Evolutionary conservation across 139 green algal genomes (phyloP).

Genomic region (Chlamydomonas schloesseri): DNA sequence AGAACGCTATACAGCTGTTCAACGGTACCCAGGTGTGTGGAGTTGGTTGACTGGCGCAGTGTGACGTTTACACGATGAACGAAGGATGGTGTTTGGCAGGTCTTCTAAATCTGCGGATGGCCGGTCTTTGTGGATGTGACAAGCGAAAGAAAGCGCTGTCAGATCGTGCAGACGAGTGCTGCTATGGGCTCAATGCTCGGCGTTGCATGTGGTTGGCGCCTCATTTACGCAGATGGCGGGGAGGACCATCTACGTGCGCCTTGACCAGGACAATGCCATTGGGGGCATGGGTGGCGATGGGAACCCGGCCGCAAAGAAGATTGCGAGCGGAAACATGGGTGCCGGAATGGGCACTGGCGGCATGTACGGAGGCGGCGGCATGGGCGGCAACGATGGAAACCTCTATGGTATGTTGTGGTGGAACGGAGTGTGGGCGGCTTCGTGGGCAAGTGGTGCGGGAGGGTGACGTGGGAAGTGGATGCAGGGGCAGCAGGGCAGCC

Average conservation of each 20-base stretch:
- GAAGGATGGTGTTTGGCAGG: too few relatives aligned
- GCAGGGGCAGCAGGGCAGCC: too few relatives aligned
- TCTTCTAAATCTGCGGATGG: too few relatives aligned
- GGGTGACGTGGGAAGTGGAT: too few relatives aligned
- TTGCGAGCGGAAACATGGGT: conserved; percentile 37
- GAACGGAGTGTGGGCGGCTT: background rate
- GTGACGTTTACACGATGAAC: too few relatives aligned
- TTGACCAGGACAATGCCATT: conserved; percentile 44
- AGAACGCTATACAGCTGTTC: conserved; percentile 74
- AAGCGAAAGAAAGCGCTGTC: too few relatives aligned
- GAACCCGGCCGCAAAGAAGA: conserved; percentile 29
- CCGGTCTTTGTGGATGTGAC: too few relatives aligned
- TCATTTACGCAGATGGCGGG: conserved; percentile 37
- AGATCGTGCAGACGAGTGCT: too few relatives aligned
- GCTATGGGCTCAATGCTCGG: background rate
- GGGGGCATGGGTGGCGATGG: conserved; percentile 38
- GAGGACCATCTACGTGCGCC: conserved; percentile 45
- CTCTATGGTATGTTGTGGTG: conserved; percentile 43
- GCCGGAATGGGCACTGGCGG: conserved; percentile 33
- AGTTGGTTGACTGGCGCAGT: background rate
- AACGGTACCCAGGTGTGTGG: conserved; percentile 68
- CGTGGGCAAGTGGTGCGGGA: too few relatives aligned
- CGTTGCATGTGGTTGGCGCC: background rate
- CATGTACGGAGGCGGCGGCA: conserved; percentile 19
- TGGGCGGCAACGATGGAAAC: conserved; percentile 31